These are phyloP conservation scores for Penicillium samsonianum DNA, from an alignment of 495 filamentous ascomycete species.

Conservation along the genomic window DNA sequence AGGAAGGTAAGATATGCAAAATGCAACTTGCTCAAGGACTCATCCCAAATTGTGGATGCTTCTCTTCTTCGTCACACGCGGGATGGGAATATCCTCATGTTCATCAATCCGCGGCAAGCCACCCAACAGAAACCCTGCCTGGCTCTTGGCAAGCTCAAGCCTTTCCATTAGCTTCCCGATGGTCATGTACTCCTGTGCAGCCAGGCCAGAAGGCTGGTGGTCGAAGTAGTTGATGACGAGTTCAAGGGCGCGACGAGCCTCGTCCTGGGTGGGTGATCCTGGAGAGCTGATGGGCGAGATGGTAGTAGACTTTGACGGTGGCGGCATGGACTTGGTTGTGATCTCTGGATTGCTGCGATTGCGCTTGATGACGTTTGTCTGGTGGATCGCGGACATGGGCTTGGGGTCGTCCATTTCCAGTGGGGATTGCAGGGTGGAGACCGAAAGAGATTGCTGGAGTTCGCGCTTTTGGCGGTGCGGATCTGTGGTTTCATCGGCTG, in stretches of 20 bases:
- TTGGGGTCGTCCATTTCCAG: conserved; percentile 52
- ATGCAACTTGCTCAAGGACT: conserved; percentile 1
- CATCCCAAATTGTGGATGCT: conserved; percentile 54
- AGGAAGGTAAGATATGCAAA: neutral
- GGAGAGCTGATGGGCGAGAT: conserved; percentile 44
- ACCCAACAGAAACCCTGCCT: conserved; percentile 60
- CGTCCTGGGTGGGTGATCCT: conserved; percentile 81
- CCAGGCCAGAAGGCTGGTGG: conserved; percentile 64
- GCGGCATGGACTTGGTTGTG: conserved; percentile 51
- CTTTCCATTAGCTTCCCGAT: conserved; percentile 87
- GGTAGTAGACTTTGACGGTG: conserved; percentile 41
- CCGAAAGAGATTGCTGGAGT: conserved; percentile 53
- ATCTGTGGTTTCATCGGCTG: conserved; percentile 61
- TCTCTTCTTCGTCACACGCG: conserved; percentile 48
- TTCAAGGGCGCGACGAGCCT: conserved; percentile 82
- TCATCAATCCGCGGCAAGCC: conserved; percentile 67
- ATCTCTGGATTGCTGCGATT: conserved; percentile 49
- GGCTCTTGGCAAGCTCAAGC: conserved; percentile 65
- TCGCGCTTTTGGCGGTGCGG: conserved; percentile 64
- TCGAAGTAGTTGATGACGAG: conserved; percentile 83
- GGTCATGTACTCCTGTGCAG: conserved; percentile 78
- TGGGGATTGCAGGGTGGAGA: conserved; percentile 71
- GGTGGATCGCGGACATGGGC: conserved; percentile 25
- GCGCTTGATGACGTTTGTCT: conserved; percentile 42
- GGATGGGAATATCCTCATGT: conserved; percentile 38